Conservation (phyloP, 805 yeast species). For the Metschnikowia henanensis region DNA sequence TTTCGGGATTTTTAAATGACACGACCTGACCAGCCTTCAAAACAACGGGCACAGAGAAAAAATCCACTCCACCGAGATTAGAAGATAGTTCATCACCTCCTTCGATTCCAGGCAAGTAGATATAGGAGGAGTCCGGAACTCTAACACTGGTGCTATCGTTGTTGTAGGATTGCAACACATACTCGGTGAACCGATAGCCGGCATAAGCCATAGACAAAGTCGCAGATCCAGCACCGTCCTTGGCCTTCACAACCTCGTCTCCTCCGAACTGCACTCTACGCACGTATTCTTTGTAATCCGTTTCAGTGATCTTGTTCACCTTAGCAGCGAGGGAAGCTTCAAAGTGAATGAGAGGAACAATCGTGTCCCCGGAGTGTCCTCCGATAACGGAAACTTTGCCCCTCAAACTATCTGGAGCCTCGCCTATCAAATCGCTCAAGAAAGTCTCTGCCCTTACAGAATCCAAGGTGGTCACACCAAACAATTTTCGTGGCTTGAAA, state of each 20-base stretch:
- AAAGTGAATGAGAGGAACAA: constrained; percentile 37
- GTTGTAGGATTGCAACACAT: constrained; percentile 16
- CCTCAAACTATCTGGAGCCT: constrained; percentile 31
- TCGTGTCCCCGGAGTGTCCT: constrained; percentile 49
- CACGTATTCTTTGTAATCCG: constrained; percentile 20
- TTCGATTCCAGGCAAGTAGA: constrained; percentile 54
- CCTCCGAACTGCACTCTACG: constrained; percentile 23
- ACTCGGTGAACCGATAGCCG: constrained; percentile 22
- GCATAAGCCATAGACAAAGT: constrained; percentile 24
- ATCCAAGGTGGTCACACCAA: constrained; percentile 49
- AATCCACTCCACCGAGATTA: constrained; percentile 39
- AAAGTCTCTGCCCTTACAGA: constrained; percentile 48
- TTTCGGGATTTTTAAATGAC: constrained; percentile 37
- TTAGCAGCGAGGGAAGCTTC: constrained; percentile 20
- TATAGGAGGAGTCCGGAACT: constrained; percentile 48
- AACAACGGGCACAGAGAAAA: constrained; percentile 50
- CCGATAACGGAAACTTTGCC: constrained; percentile 46
- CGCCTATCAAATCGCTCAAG: constrained; percentile 37
- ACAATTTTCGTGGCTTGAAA: constrained; percentile 44
- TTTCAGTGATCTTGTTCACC: constrained; percentile 17
- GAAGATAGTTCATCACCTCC: constrained; percentile 46
- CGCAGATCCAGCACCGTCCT: constrained; percentile 23
- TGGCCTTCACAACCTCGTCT: constrained; percentile 24
- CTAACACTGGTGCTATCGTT: neutral
- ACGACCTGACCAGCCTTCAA: constrained; percentile 39